Conservation (phyloP, 345 rosid species). For the Hibiscus syriacus region DNA sequence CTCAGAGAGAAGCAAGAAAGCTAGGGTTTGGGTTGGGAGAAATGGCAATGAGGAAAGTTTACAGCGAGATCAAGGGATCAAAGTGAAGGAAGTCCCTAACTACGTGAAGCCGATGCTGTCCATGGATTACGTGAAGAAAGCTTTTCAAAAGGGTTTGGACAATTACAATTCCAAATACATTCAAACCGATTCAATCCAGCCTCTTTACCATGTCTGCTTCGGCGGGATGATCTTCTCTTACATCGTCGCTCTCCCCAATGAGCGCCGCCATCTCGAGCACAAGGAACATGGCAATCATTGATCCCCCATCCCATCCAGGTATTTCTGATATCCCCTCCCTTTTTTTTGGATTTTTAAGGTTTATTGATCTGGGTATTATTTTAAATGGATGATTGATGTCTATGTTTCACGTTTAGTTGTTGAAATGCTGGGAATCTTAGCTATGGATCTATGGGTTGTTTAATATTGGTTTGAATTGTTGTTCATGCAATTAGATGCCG, state of each 20-base stretch:
- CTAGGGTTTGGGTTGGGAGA: not conserved
- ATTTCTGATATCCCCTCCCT: not conserved
- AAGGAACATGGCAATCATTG: conserved; percentile 33
- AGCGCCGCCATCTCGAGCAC: conserved; percentile 78
- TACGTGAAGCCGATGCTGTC: conserved; percentile 58
- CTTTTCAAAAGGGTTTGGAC: conserved; percentile 42
- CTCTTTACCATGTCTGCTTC: conserved; percentile 55
- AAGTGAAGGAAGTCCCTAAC: conserved; percentile 49
- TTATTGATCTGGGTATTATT: not conserved
- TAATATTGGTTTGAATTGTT: not conserved
- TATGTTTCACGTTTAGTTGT: no score
- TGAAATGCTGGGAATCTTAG: not conserved
- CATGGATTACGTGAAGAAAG: conserved; percentile 26
- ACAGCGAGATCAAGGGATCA: conserved; percentile 53
- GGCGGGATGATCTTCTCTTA: conserved; percentile 70
- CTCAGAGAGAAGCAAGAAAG: not conserved
- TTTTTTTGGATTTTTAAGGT: not conserved
- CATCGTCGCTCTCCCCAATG: conserved; percentile 70
- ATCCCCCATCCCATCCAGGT: not conserved
- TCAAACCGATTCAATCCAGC: conserved; percentile 52
- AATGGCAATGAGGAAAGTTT: conserved; percentile 52
- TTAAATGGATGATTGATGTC: not conserved
- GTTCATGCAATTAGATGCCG: not conserved
- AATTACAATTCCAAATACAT: conserved; percentile 62
- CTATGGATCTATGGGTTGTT: not conserved